A percentile compares a stretch with the other conserved stretches of the same genome.
phyloP scores from a whole-genome alignment of 805 yeast genomes.

The Torulaspora indica region DNA sequence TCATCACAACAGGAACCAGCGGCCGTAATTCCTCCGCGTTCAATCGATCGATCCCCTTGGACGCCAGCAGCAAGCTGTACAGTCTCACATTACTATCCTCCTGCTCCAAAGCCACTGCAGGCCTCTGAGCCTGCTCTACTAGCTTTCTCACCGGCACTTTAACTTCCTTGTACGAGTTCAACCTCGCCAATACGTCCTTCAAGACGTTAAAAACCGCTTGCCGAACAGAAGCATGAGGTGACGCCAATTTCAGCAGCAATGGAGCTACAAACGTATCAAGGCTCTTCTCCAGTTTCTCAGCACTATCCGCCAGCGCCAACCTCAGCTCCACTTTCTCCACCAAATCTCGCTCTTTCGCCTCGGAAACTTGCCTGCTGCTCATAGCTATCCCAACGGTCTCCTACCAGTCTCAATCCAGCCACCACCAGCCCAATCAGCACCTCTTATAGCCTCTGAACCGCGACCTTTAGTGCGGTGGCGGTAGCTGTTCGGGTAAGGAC shows the following conservation, averaged over 20 bases:
- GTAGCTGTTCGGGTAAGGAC: slow-evolving; percentile 9
- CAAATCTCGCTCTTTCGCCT: slow-evolving; percentile 51
- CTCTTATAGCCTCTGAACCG: not conserved
- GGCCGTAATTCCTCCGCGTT: slow-evolving; percentile 34
- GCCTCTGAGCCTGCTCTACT: slow-evolving; percentile 56
- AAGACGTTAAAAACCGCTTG: slow-evolving; percentile 61
- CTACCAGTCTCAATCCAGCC: not conserved
- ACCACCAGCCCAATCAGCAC: not conserved
- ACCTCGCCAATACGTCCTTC: slow-evolving; percentile 61
- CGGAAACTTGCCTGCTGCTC: slow-evolving; percentile 11
- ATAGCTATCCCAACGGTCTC: not conserved
- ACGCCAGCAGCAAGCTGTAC: slow-evolving; percentile 60
- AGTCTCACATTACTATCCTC: slow-evolving; percentile 52
- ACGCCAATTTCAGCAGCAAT: slow-evolving; percentile 67
- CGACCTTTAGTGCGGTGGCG: not conserved
- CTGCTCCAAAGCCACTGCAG: slow-evolving; percentile 41
- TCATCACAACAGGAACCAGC: slow-evolving; percentile 46
- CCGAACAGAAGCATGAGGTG: slow-evolving; percentile 63
- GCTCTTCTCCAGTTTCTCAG: slow-evolving; percentile 56
- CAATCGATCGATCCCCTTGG: slow-evolving; percentile 63
- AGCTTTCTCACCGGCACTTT: slow-evolving; percentile 61
- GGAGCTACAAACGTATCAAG: slow-evolving; percentile 69
- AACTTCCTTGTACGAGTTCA: slow-evolving; percentile 51
- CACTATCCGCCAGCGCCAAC: slow-evolving; percentile 69
- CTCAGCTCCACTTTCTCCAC: slow-evolving; percentile 77